These are phyloP conservation scores for Lipomyces mesembrius DNA, from an alignment of 805 yeast species.

Conservation along the genomic window DNA sequence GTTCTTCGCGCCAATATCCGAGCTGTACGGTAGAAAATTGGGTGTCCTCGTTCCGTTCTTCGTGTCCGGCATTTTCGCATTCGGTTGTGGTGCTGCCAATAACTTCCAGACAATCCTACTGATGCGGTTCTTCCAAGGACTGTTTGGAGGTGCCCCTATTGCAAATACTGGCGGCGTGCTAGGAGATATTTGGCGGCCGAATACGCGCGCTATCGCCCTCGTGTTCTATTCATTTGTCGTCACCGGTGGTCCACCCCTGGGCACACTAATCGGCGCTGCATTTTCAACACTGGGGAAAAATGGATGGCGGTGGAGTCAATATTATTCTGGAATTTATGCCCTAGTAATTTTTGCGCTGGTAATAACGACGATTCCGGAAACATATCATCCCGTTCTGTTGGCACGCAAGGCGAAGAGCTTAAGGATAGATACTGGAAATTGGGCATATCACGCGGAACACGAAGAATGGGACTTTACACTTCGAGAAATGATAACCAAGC, in stretches of 20 bases:
- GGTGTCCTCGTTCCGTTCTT: constrained; percentile 53
- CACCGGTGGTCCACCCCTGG: constrained; percentile 51
- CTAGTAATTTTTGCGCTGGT: constrained; percentile 48
- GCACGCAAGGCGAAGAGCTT: constrained; percentile 66
- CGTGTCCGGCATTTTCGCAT: constrained; percentile 50
- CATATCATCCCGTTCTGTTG: constrained; percentile 55
- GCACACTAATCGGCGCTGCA: constrained; percentile 57
- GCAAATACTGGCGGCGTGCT: constrained; percentile 63
- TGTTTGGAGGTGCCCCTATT: constrained; percentile 63
- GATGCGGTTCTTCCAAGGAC: constrained; percentile 62
- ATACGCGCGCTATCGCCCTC: constrained; percentile 58
- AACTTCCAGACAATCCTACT: constrained; percentile 58
- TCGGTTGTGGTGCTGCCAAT: constrained; percentile 58
- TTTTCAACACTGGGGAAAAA: constrained; percentile 50
- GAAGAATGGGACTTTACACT: constrained; percentile 79
- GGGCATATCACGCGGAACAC: constrained; percentile 87
- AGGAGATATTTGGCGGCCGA: constrained; percentile 60
- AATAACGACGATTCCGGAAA: constrained; percentile 45
- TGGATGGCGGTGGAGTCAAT: constrained; percentile 66
- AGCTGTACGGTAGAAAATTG: constrained; percentile 49
- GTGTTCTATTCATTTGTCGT: constrained; percentile 57
- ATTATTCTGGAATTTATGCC: constrained; percentile 54
- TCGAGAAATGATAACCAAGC: constrained; percentile 69
- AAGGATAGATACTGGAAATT: constrained; percentile 79
- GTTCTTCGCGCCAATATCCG: constrained; percentile 62